These are phyloP conservation scores for Suillus subluteus DNA, from an alignment of 768 basidiomycete species.

Conservation along the genomic window DNA sequence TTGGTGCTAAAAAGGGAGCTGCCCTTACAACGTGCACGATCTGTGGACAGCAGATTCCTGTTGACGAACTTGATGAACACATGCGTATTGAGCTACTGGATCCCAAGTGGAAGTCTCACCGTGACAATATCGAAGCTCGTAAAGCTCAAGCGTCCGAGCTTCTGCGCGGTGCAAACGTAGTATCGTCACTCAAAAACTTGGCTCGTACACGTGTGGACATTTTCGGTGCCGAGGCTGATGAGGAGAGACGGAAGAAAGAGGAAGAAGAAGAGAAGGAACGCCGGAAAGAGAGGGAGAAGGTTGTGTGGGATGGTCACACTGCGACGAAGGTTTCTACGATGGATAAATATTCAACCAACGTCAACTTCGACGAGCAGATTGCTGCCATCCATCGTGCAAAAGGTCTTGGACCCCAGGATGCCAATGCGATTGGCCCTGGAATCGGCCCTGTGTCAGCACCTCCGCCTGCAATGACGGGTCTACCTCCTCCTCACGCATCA, in stretches of 20 bases:
- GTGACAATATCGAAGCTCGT: conserved; percentile 85
- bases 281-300: conserved; percentile 89
- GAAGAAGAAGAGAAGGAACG: conserved; percentile 84
- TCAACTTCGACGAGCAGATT: conserved; percentile 98
- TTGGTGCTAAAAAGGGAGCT: conserved; percentile 62
- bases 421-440: conserved; percentile 82
- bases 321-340: conserved; percentile 90
- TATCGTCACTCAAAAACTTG: conserved; percentile 89
- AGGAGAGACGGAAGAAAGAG: conserved; percentile 83
- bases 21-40: conserved; percentile 88
- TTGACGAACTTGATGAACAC: conserved; percentile 95
- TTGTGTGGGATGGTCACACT: conserved; percentile 99
- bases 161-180: conserved; percentile 91
- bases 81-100: conserved; percentile 98
- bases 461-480: conserved; percentile 58
- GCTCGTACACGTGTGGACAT: conserved; percentile 97
- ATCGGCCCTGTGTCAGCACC: conserved; percentile 83
- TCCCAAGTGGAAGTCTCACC: conserved; percentile 97
- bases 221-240: conserved; percentile 93
- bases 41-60: conserved; percentile 95
- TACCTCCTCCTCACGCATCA: conserved; percentile 72
- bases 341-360: conserved; percentile 91
- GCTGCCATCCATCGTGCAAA: conserved; percentile 94
- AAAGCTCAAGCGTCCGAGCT: conserved; percentile 88
- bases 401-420: conserved; percentile 83